Conservation (phyloP, 352 stramenopile species). For the Pythium biforme region DNA sequence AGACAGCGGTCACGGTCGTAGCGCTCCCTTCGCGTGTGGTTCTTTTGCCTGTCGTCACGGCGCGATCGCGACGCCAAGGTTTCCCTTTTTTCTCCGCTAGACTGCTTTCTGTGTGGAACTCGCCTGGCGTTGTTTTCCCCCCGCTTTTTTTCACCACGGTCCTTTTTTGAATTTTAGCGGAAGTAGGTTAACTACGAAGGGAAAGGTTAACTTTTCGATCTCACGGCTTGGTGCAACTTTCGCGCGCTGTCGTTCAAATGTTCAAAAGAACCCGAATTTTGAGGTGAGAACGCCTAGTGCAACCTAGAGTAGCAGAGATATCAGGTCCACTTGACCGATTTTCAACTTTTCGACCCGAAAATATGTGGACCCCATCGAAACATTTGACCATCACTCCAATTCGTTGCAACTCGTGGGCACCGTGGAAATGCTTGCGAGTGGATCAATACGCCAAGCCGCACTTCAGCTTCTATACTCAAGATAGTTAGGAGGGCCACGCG, state of each 20-base stretch:
- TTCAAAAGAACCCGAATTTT: slow-evolving; percentile 21
- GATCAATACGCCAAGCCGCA: too few species aligned
- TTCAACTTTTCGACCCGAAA: background rate
- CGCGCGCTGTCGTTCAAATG: slow-evolving; percentile 21
- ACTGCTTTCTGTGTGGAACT: too few species aligned
- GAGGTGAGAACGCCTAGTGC: slow-evolving; percentile 6
- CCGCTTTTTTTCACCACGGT: background rate
- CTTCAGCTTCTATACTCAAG: too few species aligned
- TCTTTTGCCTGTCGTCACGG: slow-evolving; percentile 1
- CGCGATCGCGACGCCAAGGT: slow-evolving; percentile 10
- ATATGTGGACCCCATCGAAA: slow-evolving; percentile 11
- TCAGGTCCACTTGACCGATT: slow-evolving; percentile 7
- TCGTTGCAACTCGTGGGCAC: too few species aligned
- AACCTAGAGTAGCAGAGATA: slow-evolving; percentile 24
- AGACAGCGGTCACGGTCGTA: background rate
- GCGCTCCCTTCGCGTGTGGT: background rate
- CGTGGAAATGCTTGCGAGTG: too few species aligned
- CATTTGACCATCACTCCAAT: slow-evolving; percentile 10
- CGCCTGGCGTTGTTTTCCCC: background rate
- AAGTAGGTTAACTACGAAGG: slow-evolving; percentile 15
- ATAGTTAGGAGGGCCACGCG: slow-evolving; percentile 16
- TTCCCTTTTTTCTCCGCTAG: background rate
- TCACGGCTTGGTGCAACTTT: background rate
- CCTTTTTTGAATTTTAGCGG: slow-evolving; percentile 13
- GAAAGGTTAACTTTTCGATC: slow-evolving; percentile 9